Conservation (phyloP, 805 yeast genomes). For the Myxozyma udenii region DNA sequence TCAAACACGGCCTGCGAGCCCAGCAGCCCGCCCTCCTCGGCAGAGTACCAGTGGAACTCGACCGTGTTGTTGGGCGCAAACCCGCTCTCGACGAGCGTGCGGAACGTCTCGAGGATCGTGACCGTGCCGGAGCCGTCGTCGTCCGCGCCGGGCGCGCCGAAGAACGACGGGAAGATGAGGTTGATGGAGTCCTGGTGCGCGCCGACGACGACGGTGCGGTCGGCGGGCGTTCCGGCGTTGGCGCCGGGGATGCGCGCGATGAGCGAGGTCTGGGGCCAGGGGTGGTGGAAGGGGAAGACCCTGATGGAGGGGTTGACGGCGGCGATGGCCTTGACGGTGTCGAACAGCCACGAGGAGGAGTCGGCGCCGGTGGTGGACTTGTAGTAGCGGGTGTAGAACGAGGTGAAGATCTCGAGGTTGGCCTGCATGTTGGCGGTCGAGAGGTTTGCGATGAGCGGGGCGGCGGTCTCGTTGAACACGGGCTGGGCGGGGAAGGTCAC, state of each 20-base stretch:
- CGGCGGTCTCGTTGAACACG: constrained; percentile 42
- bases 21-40: constrained; percentile 87
- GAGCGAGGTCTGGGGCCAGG: constrained; percentile 77
- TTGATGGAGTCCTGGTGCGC: constrained; percentile 88
- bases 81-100: constrained; percentile 50
- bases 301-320: constrained; percentile 41
- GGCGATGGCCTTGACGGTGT: constrained; percentile 41
- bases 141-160: constrained; percentile 91
- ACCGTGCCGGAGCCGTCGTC: constrained; percentile 90
- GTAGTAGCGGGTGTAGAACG: constrained; percentile 74
- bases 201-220: constrained; percentile 65
- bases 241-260: constrained; percentile 62
- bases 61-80: constrained; percentile 65
- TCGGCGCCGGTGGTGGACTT: constrained; percentile 66
- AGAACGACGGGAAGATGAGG: constrained; percentile 60
- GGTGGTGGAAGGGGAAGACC: constrained; percentile 56
- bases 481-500: constrained; percentile 55
- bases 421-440: constrained; percentile 48
- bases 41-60: constrained; percentile 92
- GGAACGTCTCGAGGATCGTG: constrained; percentile 70
- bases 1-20: constrained; percentile 81
- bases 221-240: constrained; percentile 41
- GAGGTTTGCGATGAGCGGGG: constrained; percentile 45
- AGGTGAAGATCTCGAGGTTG: constrained; percentile 59
- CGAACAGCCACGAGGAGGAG: constrained; percentile 67